Evolutionary conservation across 495 filamentous ascomycete genomes (phyloP), one percentile per base, ranked within the genome.

Genomic region (Alectoria sarmentosa): DNA sequence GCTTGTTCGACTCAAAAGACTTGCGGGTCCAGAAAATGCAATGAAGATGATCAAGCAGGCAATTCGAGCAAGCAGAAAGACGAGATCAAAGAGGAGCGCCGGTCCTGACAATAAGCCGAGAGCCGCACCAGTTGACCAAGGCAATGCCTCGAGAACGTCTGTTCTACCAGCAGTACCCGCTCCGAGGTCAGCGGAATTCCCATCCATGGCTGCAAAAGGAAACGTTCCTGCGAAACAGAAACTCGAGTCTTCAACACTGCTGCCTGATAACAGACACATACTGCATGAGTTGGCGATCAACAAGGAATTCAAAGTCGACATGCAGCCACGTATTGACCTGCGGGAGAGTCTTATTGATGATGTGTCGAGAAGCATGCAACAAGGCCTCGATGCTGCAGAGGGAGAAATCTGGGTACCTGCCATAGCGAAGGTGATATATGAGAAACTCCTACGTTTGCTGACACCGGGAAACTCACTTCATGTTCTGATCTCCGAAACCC

Each of bases 231-330:
- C 80, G 9, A 80, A 76, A 64, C 68, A 68, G 42, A 64, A 75
- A 41, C 69, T 69, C 61, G 75, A 76, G 60, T 74, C 85, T 13
- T 80, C 86, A 42, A 85, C 85, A 21, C 76, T 89, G 36, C 78
- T 97, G 39, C 92, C 92, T 5, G 85, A 88, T 67, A 98, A 98
- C 71, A 82, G 94, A 49, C 78, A 88, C 32, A 77, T 98, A 48
- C 86, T 96, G 7, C 94, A 98, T 73, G 94, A 98, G 72, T 79
- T 98, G 32, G 86, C 92, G 41, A 89, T 98, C 68, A 92, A 98
- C 73, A 89, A 88, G 69, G 88, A 94, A 67, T 98, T 81, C 69
- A 80, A 80, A 62, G 80, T 89, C 21, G 82, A 86, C 48, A 76
- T 84, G 48, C 72, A 75, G 1, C 74, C 77, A 34, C 79, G 80